Evolutionary conservation across 768 basidiomycete genomes (phyloP).

Genomic region (Tylopilus intermedius): DNA sequence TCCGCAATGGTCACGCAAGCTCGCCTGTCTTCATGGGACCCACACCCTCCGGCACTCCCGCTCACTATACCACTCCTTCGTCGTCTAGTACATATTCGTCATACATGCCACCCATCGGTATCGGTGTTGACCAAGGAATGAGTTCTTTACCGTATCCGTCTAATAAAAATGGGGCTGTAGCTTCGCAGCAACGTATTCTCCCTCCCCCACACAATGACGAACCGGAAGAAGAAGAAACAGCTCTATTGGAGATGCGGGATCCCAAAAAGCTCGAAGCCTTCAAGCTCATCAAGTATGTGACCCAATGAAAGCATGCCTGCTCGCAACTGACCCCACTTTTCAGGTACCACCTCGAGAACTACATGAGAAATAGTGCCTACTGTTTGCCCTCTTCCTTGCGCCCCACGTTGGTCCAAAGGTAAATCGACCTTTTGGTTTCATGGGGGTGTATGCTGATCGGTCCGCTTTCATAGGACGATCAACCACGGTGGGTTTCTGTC

Average conservation of each 20-base stretch:
- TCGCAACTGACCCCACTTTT: slow-evolving; percentile 1
- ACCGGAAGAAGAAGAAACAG: slow-evolving; percentile 49
- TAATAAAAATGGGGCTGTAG: slow-evolving; percentile 23
- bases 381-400: slow-evolving; percentile 83
- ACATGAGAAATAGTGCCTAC: slow-evolving; percentile 78
- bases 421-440: slow-evolving; percentile 5
- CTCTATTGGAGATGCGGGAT: slow-evolving; percentile 38
- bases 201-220: slow-evolving; percentile 35
- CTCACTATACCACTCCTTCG: slow-evolving; percentile 42
- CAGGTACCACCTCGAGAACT: slow-evolving; percentile 91
- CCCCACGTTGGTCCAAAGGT: slow-evolving; percentile 86
- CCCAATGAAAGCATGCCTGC: not conserved
- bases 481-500: slow-evolving; percentile 61
- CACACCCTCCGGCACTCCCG: slow-evolving; percentile 36
- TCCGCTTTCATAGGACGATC: slow-evolving; percentile 51
- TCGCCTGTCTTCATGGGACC: slow-evolving; percentile 63
- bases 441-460: not conserved
- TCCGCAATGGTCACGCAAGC: slow-evolving; percentile 44
- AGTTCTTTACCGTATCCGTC: slow-evolving; percentile 47
- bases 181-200: slow-evolving; percentile 24
- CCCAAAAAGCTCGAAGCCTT: slow-evolving; percentile 75
- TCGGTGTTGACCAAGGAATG: slow-evolving; percentile 53
- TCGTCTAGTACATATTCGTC: slow-evolving; percentile 30
- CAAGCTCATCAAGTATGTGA: slow-evolving; percentile 70
- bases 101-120: slow-evolving; percentile 55